Evolutionary conservation across 805 yeast genomes (phyloP), one percentile per base, ranked within the genome.

Genomic region (Starmerella floricola): DNA sequence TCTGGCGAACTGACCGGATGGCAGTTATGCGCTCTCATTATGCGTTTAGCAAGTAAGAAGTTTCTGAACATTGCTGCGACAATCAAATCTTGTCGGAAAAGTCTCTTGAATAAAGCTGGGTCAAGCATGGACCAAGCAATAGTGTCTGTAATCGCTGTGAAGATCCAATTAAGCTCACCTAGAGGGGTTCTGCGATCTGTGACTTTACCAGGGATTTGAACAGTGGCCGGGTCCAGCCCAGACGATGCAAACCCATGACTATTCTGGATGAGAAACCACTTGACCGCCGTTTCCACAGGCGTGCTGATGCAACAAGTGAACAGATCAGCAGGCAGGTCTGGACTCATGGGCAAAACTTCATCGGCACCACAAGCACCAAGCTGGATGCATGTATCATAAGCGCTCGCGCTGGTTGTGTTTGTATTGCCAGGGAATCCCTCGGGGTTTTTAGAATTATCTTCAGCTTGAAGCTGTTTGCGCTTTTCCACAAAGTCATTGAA

Each of bases 131-230:
- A 84, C 96, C 97, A 91, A 2, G 98, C 98, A 40, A 91, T 88
- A 0, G 97, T 88, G 60, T 91, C 98, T 3, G 97, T 88, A 31
- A 91, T 85, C 2, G 98, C 96, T 1, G 96, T 91, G 62, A 88
- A 91, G 27, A 91, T 88, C 96, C 97, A 91, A 59, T 85, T 86
- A 41, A 91, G 69, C 58, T 91, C 98, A 28, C 98, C 98, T 34
- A 91, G 63, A 1, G 97, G 96, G 0, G 97, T 91, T 48, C 95
- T 70, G 56, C 97, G 72, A 57, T 91, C 98, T 2, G 95, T 82
- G 36, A 86, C 65, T 49, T 81, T 78, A 1, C 97, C 97, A 0
- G 97, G 96, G 13, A 88, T 83, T 28, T 73, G 71, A 31, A 87
- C 44, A 10, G 42, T 31, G 11, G 40, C 34, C 8, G 56, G 48